Percentiles rank a stretch among this genome's conserved stretches.
Conservation (phyloP, 805 yeast genomes). For the Candida arabinofermentans region DNA sequence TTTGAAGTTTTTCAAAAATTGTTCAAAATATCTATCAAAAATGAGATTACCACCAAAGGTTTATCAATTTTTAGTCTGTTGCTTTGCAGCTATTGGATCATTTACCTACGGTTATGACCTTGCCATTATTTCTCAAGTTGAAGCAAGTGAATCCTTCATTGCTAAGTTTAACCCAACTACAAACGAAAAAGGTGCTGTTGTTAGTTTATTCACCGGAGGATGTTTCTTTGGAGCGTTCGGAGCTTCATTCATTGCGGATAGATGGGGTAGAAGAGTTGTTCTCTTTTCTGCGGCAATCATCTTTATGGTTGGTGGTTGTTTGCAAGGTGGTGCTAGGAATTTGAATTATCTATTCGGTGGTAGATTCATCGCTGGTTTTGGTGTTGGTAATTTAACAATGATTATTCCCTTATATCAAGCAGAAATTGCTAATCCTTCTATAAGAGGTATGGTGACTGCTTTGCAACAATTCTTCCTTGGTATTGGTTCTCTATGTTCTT, state of each 20-base stretch:
- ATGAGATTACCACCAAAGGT: conserved; percentile 7
- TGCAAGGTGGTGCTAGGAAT: conserved; percentile 13
- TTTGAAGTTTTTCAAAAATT: too few relatives aligned
- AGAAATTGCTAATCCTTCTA: conserved; percentile 56
- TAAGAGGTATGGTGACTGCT: conserved; percentile 59
- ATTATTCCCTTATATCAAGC: conserved; percentile 70
- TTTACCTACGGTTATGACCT: conserved; percentile 29
- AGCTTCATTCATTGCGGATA: conserved; percentile 6
- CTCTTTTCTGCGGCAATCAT: conserved; percentile 6
- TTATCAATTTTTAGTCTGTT: conserved; percentile 19
- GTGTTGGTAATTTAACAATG: conserved; percentile 67
- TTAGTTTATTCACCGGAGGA: conserved; percentile 42
- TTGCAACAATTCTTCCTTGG: conserved; percentile 47
- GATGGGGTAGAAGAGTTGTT: conserved; percentile 12
- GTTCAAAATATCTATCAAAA: too few relatives aligned
- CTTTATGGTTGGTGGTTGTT: conserved; percentile 10
- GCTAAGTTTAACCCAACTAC: conserved; percentile 10
- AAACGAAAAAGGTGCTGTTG: conserved; percentile 26
- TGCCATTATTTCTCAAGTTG: conserved; percentile 30
- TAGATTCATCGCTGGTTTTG: conserved; percentile 59
- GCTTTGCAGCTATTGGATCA: conserved; percentile 34
- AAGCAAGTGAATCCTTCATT: conserved; percentile 24
- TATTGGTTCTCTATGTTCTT: conserved; percentile 29
- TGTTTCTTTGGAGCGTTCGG: conserved; percentile 39
- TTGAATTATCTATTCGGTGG: conserved; percentile 38